A percentile compares a stretch with the other conserved stretches of the same genome.
Conservation (phyloP, 129 eudicot species). For the Tagetes patula region DNA sequence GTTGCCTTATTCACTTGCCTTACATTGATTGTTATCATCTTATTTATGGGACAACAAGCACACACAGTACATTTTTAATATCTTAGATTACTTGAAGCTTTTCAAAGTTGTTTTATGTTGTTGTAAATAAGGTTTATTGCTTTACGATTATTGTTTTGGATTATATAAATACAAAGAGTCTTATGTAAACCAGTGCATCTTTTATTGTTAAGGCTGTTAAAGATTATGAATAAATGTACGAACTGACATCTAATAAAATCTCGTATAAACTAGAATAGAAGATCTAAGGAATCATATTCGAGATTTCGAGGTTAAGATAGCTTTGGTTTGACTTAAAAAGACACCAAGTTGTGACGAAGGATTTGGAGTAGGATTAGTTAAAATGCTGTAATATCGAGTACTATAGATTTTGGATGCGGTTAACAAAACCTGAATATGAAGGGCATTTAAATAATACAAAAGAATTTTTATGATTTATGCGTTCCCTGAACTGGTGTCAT, state of each 20-base stretch:
- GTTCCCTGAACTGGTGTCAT: too few relatives aligned
- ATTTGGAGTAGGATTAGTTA: background rate
- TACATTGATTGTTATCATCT: background rate
- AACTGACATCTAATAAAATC: background rate
- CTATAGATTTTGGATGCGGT: too few relatives aligned
- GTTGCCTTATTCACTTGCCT: background rate
- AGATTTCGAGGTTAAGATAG: background rate
- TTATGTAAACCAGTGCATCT: background rate
- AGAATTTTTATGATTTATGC: background rate
- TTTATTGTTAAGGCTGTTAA: background rate
- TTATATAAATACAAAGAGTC: background rate
- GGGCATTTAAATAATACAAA: background rate
- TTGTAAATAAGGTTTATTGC: conserved; percentile 19
- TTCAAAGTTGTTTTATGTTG: conserved; percentile 4
- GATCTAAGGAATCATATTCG: background rate
- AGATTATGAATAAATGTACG: background rate
- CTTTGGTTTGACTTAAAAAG: background rate
- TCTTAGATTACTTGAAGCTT: background rate
- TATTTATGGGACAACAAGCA: background rate
- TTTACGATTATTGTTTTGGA: background rate
- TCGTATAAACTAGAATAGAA: conserved; percentile 10
- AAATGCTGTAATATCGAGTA: background rate
- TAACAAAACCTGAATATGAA: background rate
- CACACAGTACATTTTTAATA: background rate
- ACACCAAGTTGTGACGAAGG: background rate